Base-by-base conservation (phyloP, 2,329 filamentous ascomycete species). In the Pseudopyrenochaeta lycopersici region DNA sequence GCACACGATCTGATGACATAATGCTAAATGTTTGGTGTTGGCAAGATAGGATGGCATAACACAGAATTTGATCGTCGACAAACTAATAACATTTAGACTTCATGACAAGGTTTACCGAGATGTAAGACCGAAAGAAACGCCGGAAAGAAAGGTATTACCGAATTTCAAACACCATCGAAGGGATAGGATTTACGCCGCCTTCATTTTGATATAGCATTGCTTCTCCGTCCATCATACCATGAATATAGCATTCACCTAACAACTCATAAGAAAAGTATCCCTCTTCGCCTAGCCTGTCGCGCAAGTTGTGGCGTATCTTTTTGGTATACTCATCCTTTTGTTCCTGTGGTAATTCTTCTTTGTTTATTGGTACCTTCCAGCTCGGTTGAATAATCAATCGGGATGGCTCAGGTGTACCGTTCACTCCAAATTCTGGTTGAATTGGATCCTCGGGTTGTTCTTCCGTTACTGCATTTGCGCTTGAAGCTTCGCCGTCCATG, bases 191-290 rank as follows among this genome's bases (percentile, higher is more conserved):
- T 3, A 23, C 36, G 7, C 44, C 45, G 1, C 58, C 49, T 20
- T 61, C 45, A 31, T 57, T 59, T 47, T 61, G 58, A 27, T 46
- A 50, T 9, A 46, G 29, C 47, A 64, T 58, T 1, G 62, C 59
- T 18, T 62, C 52, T 0, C 57, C 60, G 32, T 65, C 52, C 62
- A 65, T 63, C 48, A 62, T 54, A 2, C 57, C 57, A 36, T 63
- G 52, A n/a, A 65, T 49, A 39, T 61, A 65, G 23, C 49, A 55
- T 15, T 65, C 60, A 12, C 57, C 62, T 11, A 63, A 14, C n/a
- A 63, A 14, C 32, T 49, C 9, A 35, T 54, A 62, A 6, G 42
- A 58, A 39, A 38, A 52, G 1, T 38, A 45, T 12, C 49, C 49
- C n/a, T 40, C 48, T 27, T 53, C 42, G 5, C 43, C 42, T 4